These are phyloP conservation scores for Candida tammaniensis DNA, from an alignment of 805 yeast genomes.

Conservation along the genomic window DNA sequence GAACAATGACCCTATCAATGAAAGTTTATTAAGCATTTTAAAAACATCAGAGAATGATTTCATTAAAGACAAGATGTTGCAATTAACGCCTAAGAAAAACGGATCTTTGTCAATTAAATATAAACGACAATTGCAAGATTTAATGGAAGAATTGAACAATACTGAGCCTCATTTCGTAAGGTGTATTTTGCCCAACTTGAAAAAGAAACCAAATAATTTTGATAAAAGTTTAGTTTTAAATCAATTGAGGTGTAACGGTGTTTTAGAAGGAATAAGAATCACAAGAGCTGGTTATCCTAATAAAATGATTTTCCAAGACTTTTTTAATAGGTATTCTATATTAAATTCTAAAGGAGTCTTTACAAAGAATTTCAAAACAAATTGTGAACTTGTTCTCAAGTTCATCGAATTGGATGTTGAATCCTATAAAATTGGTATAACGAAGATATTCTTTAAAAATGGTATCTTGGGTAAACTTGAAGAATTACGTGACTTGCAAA, in stretches of 20 bases:
- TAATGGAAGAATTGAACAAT: constrained; percentile 68
- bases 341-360: constrained; percentile 49
- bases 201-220: constrained; percentile 66
- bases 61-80: constrained; percentile 38
- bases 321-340: constrained; percentile 72
- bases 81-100: constrained; percentile 22
- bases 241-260: constrained; percentile 96
- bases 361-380: constrained; percentile 52
- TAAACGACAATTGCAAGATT: constrained; percentile 71
- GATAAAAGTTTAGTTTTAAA: constrained; percentile 77
- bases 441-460: constrained; percentile 72
- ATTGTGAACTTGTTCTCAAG: constrained; percentile 65
- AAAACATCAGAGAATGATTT: constrained; percentile 55
- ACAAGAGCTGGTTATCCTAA: constrained; percentile 98
- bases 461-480: constrained; percentile 80
- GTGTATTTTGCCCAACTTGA: constrained; percentile 87
- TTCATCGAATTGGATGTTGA: constrained; percentile 58
- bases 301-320: constrained; percentile 79
- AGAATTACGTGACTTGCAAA: constrained; percentile 63
- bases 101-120: constrained; percentile 84
- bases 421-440: constrained; percentile 64
- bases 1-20: constrained; percentile 90
- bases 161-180: constrained; percentile 97
- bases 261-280: constrained; percentile 93
- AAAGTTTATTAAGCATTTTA: constrained; percentile 62